Base-by-base conservation (phyloP, 163 green algal species). In the Chloromonas sp. region DNA sequence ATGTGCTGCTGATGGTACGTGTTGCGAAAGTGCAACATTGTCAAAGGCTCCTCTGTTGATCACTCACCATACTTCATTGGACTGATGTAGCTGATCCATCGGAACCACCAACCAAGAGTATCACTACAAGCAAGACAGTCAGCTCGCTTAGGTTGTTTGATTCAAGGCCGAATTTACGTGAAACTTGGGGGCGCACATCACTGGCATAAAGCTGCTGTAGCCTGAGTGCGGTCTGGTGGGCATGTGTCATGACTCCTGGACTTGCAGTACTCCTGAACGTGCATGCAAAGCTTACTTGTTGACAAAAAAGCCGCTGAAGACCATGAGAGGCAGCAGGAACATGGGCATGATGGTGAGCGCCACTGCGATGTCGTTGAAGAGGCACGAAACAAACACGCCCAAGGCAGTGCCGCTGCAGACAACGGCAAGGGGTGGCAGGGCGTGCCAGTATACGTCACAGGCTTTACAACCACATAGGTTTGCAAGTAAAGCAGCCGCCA, bases 81-180 rank as follows among this genome's bases (percentile, higher is more conserved):
- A 1, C 59, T 85, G 60, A 89, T 81, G 84, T 91, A 89, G 61
- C 84, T 84, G 83, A 91, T 89, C 84, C 84, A 87, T 13, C 77
- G 66, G 81, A 85, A 83, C 59, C 60, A 83, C 71, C 14, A 61
- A 62, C 60, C 60, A 2, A 86, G 57, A 1, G 71, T 81, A 61
- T 76, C 11, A 60, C 80, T 70, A 15, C 74, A 58, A 15, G 14
- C 3, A 66, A 58, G 78, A 62, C 79, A n/a, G 13, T 14, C 1
- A 14, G 14, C 1, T 62, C 8, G 66, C 84, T 83, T 0, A 11
- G 76, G 79, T 81, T 84, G 66, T 87, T 36, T 36, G 36, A 36
- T 36, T 36, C 36, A 36, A 36, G 36, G 36, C 36, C 36, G 36
- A 36, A 36, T 36, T 36, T 36, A 36, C 36, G 36, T 36, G 36